Base-by-base conservation (phyloP, 768 basidiomycete genomes). In the Tricholoma bakamatsutake region DNA sequence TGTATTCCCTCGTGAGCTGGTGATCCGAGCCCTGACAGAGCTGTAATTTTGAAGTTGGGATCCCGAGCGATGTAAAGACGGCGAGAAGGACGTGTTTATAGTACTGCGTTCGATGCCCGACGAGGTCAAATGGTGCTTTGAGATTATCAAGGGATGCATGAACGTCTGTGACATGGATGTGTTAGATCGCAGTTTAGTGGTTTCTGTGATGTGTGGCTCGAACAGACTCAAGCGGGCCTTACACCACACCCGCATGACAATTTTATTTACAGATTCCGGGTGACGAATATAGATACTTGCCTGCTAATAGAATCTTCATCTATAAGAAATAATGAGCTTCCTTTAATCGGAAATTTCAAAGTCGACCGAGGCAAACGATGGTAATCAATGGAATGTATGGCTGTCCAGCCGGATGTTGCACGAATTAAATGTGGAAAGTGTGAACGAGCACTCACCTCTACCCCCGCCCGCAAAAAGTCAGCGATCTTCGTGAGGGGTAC, bases 91-190 rank as follows among this genome's bases (percentile, higher is more conserved):
- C 57, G 65, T 80, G 79, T 63, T 92, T 76, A 75, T 99, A 99
- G 83, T 96, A 99, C 62, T 87, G 84, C 56, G 88, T 90, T 28
- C 95, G 82, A 71, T 94, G 80, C 0, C 79, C 80, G 47, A 99
- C 93, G 56, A 97, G 89, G 48, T 94, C 93, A 1, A 96, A 74
- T 0, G 96, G 95, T 0, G 97, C 95, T 72, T 99, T 99, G 62
- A 95, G 76, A 66, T 98, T 97, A 68, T 99, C 97, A 47, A 99
- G 83, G 77, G 98, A 98, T 6, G 94, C 97, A 64, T 98, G 97
- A 12, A 98, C 83, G 67, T 97, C 93, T 91, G 66, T 12, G 5
- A 31, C 5, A 30, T n/a, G 17, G 21, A 15, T 15, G 39, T 49
- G 40, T 24, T 43, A 45, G 24, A 45, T 24, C 12, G 2, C 2